Percentiles rank a stretch among this genome's conserved stretches.
These are phyloP conservation scores for Phytopythium kandeliae DNA, from an alignment of 352 stramenopile genomes.

Conservation along the genomic window DNA sequence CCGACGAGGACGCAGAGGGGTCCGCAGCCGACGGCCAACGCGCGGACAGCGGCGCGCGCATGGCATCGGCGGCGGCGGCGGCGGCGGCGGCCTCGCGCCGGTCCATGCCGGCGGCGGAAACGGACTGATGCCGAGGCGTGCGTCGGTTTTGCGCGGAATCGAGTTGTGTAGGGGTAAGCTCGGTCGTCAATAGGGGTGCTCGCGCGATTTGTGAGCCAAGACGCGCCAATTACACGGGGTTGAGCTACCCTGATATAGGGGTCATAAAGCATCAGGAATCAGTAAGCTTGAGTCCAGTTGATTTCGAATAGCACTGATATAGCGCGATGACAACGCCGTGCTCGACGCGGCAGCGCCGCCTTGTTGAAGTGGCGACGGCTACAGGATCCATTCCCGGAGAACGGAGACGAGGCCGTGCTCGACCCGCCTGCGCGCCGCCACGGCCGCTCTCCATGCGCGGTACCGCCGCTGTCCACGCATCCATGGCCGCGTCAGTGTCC, in stretches of 20 bases:
- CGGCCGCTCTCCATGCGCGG: constrained; percentile 21
- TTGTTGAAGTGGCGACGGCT: not conserved
- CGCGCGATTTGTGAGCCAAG: too few species aligned
- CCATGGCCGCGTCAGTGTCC: not conserved
- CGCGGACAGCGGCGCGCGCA: not conserved
- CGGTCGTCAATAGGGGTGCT: too few species aligned
- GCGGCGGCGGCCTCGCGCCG: not conserved
- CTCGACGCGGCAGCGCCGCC: too few species aligned
- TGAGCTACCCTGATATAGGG: too few species aligned
- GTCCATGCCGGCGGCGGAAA: not conserved
- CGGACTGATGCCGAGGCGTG: too few species aligned
- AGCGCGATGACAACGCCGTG: not conserved
- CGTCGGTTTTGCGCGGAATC: too few species aligned
- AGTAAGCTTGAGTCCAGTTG: too few species aligned
- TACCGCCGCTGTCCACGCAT: constrained; percentile 18
- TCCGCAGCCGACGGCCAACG: not conserved
- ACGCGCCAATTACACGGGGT: too few species aligned
- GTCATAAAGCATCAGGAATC: too few species aligned
- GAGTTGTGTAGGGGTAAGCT: too few species aligned
- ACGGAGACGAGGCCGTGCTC: constrained; percentile 5
- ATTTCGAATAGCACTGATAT: too few species aligned
- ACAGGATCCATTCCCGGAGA: not conserved
- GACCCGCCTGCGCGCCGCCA: constrained; percentile 6
- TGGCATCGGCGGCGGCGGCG: not conserved
- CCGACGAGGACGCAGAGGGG: not conserved